Conservation (phyloP, 1,284 basidiomycete species). For the Tilletia indica region DNA sequence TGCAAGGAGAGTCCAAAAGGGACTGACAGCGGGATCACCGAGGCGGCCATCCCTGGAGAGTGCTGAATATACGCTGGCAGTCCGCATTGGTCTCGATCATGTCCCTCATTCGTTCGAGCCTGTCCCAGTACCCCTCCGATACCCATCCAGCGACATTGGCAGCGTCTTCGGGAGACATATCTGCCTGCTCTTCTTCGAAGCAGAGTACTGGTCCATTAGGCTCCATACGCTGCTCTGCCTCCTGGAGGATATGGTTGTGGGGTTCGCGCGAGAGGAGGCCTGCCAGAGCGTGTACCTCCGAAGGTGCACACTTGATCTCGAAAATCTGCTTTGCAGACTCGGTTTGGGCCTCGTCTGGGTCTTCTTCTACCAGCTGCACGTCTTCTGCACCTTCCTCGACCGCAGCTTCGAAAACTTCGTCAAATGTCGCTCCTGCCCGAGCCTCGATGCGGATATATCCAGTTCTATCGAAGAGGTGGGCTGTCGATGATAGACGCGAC, state of each 20-base stretch:
- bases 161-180: background rate
- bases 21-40: background rate
- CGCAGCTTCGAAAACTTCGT: conserved; percentile 23
- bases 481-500: conserved; percentile 23
- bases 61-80: conserved; percentile 23
- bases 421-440: conserved; percentile 16
- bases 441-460: conserved; percentile 21
- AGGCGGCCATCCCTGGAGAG: conserved; percentile 24
- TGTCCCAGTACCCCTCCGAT: conserved; percentile 18
- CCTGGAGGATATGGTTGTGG: conserved; percentile 13
- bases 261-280: conserved; percentile 12
- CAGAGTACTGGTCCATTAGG: conserved; percentile 18
- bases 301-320: conserved; percentile 21
- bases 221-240: conserved; percentile 19
- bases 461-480: conserved; percentile 25
- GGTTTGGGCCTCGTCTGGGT: background rate
- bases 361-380: conserved; percentile 13
- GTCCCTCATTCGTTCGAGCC: conserved; percentile 22
- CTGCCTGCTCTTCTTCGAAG: conserved; percentile 13
- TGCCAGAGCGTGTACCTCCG: conserved; percentile 18
- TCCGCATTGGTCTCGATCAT: conserved; percentile 28
- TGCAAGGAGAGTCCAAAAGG: too few species aligned
- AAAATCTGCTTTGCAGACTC: background rate
- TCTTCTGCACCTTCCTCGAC: conserved; percentile 23
- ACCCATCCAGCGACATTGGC: conserved; percentile 19